Evolutionary conservation across 768 basidiomycete species (phyloP), one percentile per base, ranked within the genome.

Genomic region (Termitomyces titanicus): DNA sequence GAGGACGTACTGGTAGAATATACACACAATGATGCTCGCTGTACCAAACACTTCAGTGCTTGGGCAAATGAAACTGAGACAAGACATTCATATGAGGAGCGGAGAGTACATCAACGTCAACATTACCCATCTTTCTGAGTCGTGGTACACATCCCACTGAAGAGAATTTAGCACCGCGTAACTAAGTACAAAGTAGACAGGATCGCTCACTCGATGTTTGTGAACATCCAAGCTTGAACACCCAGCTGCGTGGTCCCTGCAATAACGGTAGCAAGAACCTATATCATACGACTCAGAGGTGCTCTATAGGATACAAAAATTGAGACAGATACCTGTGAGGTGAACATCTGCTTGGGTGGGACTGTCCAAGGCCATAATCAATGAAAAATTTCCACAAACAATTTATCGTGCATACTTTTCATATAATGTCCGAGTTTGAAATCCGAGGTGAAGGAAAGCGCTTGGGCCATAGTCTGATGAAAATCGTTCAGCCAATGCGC

Each of bases 371-470:
- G 27, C 34, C 17, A 33, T 38, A 13, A 15, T 31, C 18, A 29
- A 15, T 24, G 3, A 20, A 24, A 46, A 15, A 22, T 17, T 22
- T 40, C 27, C 5, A 9, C 5, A 39, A 35, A 6, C 9, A 25
- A 9, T 31, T 13, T 5, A 9, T 46, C 18, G 27, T 27, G 18
- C 22, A 8, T 25, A 51, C 60, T 35, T 47, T 88, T 88, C 83
- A 83, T 86, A 64, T 85, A 84, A 62, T 88, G 88, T 7, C 85
- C 88, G 43, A 89, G 83, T 70, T 93, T 92, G 66, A 92, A 84
- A 71, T 92, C 87, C 5, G 80, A 74, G 2, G 85, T 79, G 72
- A 92, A 92, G 39, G 72, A 70, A 38, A 91, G 68, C 2, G 82
- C 85, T 66, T 79, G 79, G 18, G 74, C 74, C 80, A 84, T 79